phyloP scores from a whole-genome alignment of 768 basidiomycete genomes.

The Serendipita sp. region DNA sequence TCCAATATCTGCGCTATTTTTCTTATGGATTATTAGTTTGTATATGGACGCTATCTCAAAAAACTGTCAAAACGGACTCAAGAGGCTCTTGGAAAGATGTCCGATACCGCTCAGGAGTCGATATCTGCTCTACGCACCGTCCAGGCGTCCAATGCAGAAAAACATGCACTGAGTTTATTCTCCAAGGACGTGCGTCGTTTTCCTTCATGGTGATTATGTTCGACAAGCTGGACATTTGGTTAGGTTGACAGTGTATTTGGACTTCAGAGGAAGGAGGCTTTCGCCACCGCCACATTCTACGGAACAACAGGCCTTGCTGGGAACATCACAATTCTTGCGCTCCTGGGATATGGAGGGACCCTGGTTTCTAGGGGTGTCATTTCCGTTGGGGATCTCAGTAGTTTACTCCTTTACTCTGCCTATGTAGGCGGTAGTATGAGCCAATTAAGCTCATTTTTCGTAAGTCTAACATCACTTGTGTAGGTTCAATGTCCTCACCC shows the following conservation, averaged over 20 bases:
- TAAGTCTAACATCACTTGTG: constrained; percentile 17
- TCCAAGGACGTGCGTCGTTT: constrained; percentile 32
- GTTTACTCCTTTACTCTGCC: constrained; percentile 26
- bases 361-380: constrained; percentile 80
- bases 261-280: constrained; percentile 72
- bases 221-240: neutral
- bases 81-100: constrained; percentile 92
- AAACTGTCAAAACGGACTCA: constrained; percentile 83
- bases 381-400: constrained; percentile 83
- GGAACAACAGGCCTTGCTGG: constrained; percentile 87
- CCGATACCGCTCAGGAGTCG: constrained; percentile 79
- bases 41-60: constrained; percentile 91
- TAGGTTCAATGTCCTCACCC: constrained; percentile 8
- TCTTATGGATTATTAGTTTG: constrained; percentile 39
- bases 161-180: constrained; percentile 66
- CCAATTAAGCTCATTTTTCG: constrained; percentile 24
- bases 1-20: constrained; percentile 11
- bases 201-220: neutral
- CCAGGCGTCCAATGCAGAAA: constrained; percentile 77
- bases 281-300: constrained; percentile 86
- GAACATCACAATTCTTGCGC: constrained; percentile 73
- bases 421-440: constrained; percentile 6
- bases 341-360: constrained; percentile 88
- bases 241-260: constrained; percentile 44
- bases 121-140: constrained; percentile 76